Evolutionary conservation across 2,329 filamentous ascomycete genomes (phyloP), one percentile per base, ranked within the genome.

Genomic region (Fusarium begoniae): DNA sequence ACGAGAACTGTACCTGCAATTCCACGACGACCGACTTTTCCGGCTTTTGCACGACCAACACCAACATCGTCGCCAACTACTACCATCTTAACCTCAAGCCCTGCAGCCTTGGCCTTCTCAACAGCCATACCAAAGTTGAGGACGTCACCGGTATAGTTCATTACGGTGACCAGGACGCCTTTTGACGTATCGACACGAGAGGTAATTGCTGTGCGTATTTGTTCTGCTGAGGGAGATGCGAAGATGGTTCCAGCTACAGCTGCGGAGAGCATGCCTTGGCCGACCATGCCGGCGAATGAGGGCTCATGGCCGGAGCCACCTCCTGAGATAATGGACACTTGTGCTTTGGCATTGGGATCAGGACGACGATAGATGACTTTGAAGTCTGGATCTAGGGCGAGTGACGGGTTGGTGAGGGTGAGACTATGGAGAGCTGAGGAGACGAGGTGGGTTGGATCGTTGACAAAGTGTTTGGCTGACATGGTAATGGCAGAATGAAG

Each of bases 61-160:
- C 95, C 95, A 7, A 95, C 95, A 82, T 98, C 96, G 79, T 98
- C 96, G 11, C 92, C 94, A 13, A 98, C 94, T 14, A 97, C 93
- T 15, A 97, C 91, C 92, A 98, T 97, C 81, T 97, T 93, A 2
- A 94, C 93, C 24, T 90, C 84, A 30, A 94, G 83, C 0, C 94
- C 95, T 0, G 90, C 90, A 3, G 94, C 94, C 66, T 93, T 92
- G 22, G 95, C 95, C 85, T 98, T 98, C 83, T 98, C 96, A 14
- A 96, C 94, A 2, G 92, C 95, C 89, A 98, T 92, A 63, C 95
- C 95, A 80, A 98, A 98, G 84, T 98, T 97, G 75, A 98, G 88
- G 61, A 98, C 90, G 81, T 95, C 93, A 43, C 93, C 93, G 3
- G 94, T 97, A 83, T 97, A 97, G 82, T 98, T 98, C 94, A 97